Conservation (phyloP, 306 rosid genomes). For the Boehmeria nivea region DNA sequence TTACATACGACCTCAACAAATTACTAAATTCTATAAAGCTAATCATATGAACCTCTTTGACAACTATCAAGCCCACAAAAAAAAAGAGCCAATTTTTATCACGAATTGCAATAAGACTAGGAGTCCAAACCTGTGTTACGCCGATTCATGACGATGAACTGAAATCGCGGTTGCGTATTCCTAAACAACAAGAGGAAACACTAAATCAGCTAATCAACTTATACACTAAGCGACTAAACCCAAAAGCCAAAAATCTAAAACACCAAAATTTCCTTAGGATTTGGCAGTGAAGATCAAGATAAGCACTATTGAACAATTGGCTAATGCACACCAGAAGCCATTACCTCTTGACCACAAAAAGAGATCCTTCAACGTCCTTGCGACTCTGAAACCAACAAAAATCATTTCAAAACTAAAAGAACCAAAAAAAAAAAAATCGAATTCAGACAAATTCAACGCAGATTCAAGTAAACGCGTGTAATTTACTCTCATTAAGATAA, state of each 20-base stretch:
- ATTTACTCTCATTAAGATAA: slow-evolving; percentile 1
- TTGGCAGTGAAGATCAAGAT: not conserved
- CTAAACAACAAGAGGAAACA: slow-evolving; percentile 30
- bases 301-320: not conserved
- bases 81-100: not conserved
- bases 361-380: slow-evolving; percentile 98
- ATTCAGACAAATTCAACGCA: not conserved
- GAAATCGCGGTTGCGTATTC: slow-evolving; percentile 81
- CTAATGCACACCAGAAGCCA: not conserved
- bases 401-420: not conserved
- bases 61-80: not conserved
- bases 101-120: not conserved
- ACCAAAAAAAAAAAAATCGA: not conserved
- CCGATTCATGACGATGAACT: slow-evolving; percentile 95
- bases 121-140: slow-evolving; percentile 65
- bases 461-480: not conserved
- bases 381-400: slow-evolving; percentile 65
- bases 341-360: slow-evolving; percentile 91
- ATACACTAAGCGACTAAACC: not conserved
- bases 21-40: not conserved
- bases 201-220: slow-evolving; percentile 4
- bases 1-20: not conserved
- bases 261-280: not conserved
- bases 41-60: too few species aligned
- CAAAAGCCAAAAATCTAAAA: not conserved